Base-by-base conservation (phyloP, 108 stramenopile genomes). In the Nitzschia palea region DNA sequence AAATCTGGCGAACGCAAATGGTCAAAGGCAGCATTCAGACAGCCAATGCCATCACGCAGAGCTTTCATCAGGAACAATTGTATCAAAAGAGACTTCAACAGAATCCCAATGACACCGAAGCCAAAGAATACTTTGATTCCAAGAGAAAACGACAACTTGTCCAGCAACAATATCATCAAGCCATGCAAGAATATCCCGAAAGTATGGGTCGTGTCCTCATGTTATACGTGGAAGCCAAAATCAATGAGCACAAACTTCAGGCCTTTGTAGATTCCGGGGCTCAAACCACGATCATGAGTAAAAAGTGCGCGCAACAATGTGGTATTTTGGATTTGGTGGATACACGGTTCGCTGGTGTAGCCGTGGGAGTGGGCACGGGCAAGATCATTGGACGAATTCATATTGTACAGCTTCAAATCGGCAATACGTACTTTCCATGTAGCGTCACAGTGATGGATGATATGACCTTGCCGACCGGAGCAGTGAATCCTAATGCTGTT, bases 221-320 rank as follows among this genome's bases (percentile, higher is more conserved):
- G 98, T 80, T 99, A 51, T 99, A 99, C 73, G 81, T 99, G 27
- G 81, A 90, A 65, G 86, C 91, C 40, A 80, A 83, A 44, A 95
- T 97, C 33, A 95, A 96, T 64, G 71, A 70, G 8, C 80, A 89
- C 44, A 70, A 79, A 2, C 44, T 97, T 4, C 93, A 96, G 56
- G 90, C 95, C 25, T 99, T 99, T 81, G 96, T 98, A 15, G 98
- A 99, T 74, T 79, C 78, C 42, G 98, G 98, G 6, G 98, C 98
- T 27, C 98, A 99, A 73, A 81, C 15, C 34, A 95, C 96, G 17
- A 93, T 97, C 71, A 95, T 97, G 96, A 78, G 76, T 34, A 72
- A 68, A 42, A 56, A 50, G 17, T 93, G 85, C 67, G 97, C 97
- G 30, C 80, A 81, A 30, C 57, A 85, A 33, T 90, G 93, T 54